Conservation (phyloP, 2,329 filamentous ascomycete genomes). For the Hypoxylon sp. region DNA sequence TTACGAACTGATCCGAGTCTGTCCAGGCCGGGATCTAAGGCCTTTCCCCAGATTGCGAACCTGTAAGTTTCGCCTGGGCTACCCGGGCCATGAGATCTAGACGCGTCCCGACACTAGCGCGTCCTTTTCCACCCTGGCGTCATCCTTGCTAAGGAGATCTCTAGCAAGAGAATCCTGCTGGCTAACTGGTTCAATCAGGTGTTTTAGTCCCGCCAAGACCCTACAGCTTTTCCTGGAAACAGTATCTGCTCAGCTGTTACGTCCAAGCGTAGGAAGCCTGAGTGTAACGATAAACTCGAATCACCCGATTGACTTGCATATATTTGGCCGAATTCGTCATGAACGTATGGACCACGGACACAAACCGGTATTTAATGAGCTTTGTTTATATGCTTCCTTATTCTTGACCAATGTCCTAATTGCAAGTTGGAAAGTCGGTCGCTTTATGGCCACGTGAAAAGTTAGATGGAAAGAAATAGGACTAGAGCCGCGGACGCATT, state of each 20-base stretch:
- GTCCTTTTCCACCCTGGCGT: slow-evolving; percentile 37
- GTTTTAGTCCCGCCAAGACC: slow-evolving; percentile 43
- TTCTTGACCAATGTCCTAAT: not conserved
- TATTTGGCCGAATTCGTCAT: slow-evolving; percentile 28
- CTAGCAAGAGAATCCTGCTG: slow-evolving; percentile 33
- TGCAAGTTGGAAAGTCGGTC: slow-evolving; percentile 1
- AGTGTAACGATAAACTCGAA: slow-evolving; percentile 37
- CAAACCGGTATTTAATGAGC: slow-evolving; percentile 4
- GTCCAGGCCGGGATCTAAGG: slow-evolving; percentile 21
- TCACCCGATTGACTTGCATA: slow-evolving; percentile 30
- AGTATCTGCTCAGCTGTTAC: slow-evolving; percentile 27
- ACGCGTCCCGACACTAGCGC: slow-evolving; percentile 46
- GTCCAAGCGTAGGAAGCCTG: slow-evolving; percentile 22
- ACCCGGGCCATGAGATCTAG: slow-evolving; percentile 37
- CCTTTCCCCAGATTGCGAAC: slow-evolving; percentile 38
- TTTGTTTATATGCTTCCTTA: slow-evolving; percentile 2
- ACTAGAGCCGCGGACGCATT: not conserved
- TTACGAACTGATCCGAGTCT: slow-evolving; percentile 12
- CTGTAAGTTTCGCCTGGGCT: slow-evolving; percentile 30
- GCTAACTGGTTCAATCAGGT: slow-evolving; percentile 39
- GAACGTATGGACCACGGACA: slow-evolving; percentile 2
- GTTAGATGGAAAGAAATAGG: not conserved
- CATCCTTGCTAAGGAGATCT: slow-evolving; percentile 40
- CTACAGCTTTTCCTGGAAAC: slow-evolving; percentile 32
- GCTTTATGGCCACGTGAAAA: not conserved